Evolutionary conservation across 2,329 filamentous ascomycete species (phyloP), one percentile per base, ranked within the genome.

Genomic region (Herpomyces periplanetae): DNA sequence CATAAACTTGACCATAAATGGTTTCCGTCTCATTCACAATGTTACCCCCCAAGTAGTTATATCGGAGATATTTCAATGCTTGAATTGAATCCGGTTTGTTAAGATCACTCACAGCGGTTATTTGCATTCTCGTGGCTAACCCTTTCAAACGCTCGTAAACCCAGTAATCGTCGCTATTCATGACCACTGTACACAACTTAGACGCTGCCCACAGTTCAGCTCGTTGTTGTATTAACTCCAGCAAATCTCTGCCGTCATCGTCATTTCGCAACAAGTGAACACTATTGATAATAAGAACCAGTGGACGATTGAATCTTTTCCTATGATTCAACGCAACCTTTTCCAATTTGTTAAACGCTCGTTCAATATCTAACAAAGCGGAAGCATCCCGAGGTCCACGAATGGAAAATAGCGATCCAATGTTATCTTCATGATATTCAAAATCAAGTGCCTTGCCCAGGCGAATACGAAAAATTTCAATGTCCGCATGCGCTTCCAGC

Each of bases 101-200:
- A 4, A 96, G 44, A 36, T 96, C 80, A 3, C 53, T 49, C 16
- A 96, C 59, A 5, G 69, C 57, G 14, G 85, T 60, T 3, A 96
- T 64, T 32, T 88, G 73, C 68, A 96, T 85, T 17, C 80, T 57
- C 2, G 73, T 87, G 3, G 71, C 68, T 23, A 87, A 61, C 34
- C 68, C 61, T 44, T 88, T 88, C 20, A 96, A 43, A 7, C 73
- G 54, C 37, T 96, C 80, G 31, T 88, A 91, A 1, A 96, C 65
- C 80, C 80, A 96, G 40, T 87, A 96, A 34, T 91, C 80, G 37
- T 96, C 80, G 20, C 60, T 73, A 39, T 88, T 91, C 42, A 96
- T 71, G 13, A 96, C 59, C 46, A 69, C 53, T 1, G 80, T 91
- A 12, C 84, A 66, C 5, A 96, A 49, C 27, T 69, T 75, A 9